Percentiles rank a stretch among this genome's conserved stretches.
Evolutionary conservation across 2,329 filamentous ascomycete genomes (phyloP).

Genomic region (Pseudogymnoascus sp.): DNA sequence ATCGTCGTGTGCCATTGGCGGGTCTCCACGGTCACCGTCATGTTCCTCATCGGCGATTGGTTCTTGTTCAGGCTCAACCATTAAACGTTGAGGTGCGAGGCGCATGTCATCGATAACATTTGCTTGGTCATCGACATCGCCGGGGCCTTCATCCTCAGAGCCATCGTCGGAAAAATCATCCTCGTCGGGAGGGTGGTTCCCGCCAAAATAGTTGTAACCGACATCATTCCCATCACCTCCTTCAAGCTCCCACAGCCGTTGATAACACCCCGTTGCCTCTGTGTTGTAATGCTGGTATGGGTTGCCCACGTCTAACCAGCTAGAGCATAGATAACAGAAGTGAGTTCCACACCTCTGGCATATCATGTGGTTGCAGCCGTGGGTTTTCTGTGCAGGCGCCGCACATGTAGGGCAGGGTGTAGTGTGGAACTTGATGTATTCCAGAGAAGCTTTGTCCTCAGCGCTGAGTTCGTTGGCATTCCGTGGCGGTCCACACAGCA

Average conservation of each 20-base stretch:
- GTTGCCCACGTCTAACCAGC: slow-evolving; percentile 74
- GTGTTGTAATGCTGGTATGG: slow-evolving; percentile 87
- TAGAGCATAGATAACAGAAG: slow-evolving; percentile 89
- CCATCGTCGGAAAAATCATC: slow-evolving; percentile 4
- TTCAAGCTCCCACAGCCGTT: slow-evolving; percentile 84
- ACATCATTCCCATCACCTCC: slow-evolving; percentile 57
- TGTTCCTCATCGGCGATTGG: background rate
- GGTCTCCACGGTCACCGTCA: background rate
- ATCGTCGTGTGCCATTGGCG: slow-evolving; percentile 19
- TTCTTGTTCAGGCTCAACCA: slow-evolving; percentile 7
- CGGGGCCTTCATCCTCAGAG: slow-evolving; percentile 8
- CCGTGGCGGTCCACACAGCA: slow-evolving; percentile 58
- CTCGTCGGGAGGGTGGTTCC: background rate
- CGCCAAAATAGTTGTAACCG: slow-evolving; percentile 22
- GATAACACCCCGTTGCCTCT: slow-evolving; percentile 62
- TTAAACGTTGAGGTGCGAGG: background rate
- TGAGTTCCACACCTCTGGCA: slow-evolving; percentile 85
- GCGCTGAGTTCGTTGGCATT: slow-evolving; percentile 63
- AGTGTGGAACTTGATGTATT: slow-evolving; percentile 75
- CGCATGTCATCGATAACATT: background rate
- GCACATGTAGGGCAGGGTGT: slow-evolving; percentile 84
- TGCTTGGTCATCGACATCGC: background rate
- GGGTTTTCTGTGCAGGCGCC: slow-evolving; percentile 78
- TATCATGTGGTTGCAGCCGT: slow-evolving; percentile 95
- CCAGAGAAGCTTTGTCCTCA: slow-evolving; percentile 78